Evolutionary conservation across 768 basidiomycete species (phyloP).

Genomic region (Rhodotorula kratochvilovae): DNA sequence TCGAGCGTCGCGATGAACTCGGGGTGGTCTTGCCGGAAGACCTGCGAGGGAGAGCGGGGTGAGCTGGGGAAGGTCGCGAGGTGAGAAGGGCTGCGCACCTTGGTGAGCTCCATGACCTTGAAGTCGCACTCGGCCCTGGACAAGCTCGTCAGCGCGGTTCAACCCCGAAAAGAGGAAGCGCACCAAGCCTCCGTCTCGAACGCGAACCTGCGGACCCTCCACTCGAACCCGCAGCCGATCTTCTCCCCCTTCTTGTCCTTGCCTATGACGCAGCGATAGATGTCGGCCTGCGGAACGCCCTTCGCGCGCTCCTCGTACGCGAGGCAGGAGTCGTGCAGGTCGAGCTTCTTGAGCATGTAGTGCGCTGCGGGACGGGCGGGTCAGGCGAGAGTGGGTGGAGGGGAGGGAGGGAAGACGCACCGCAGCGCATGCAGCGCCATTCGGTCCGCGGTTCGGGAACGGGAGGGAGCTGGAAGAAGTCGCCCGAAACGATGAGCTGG

Average conservation of each 20-base stretch:
- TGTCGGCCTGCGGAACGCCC: neutral
- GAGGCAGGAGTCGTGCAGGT: conserved; percentile 11
- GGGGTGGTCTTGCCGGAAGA: conserved; percentile 47
- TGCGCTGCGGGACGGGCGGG: neutral
- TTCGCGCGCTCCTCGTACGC: conserved; percentile 20
- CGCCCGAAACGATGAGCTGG: conserved; percentile 48
- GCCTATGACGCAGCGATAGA: conserved; percentile 1
- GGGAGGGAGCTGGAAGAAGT: conserved; percentile 51
- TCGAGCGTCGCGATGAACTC: conserved; percentile 46
- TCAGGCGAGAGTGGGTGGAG: neutral
- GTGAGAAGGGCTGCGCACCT: conserved; percentile 7
- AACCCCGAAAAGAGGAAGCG: neutral
- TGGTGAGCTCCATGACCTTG: conserved; percentile 42
- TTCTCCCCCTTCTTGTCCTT: conserved; percentile 4
- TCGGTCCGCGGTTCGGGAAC: conserved; percentile 41
- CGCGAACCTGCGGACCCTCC: conserved; percentile 38
- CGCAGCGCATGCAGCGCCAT: conserved; percentile 26
- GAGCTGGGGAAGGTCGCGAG: neutral
- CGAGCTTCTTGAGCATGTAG: neutral
- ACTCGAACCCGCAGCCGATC: conserved; percentile 22
- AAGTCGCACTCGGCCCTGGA: conserved; percentile 37
- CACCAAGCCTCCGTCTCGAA: conserved; percentile 48
- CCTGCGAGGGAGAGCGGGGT: conserved; percentile 21
- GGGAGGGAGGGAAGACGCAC: neutral
- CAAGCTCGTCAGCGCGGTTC: too few species aligned